Evolutionary conservation across 257 asterid species (phyloP), one percentile per base, ranked within the genome.

Genomic region (Plantago major): DNA sequence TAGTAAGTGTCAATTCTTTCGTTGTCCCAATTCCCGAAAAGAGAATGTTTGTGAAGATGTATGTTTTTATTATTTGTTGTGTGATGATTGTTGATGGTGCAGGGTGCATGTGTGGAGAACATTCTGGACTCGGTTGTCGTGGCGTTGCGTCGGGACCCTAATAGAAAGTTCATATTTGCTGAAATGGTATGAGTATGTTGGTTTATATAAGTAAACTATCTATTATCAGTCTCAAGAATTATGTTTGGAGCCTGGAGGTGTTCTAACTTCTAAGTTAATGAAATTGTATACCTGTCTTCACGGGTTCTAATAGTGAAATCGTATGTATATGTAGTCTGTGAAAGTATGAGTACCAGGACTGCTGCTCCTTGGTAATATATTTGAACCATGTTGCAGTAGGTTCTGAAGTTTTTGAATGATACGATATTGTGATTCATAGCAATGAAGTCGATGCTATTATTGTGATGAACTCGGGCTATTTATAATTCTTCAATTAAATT

Each of bases 31-130:
- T 22, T 22, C 14, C 38, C 42, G 9, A 11, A 22, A 53, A 19
- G 11, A 7, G 40, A 33, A 33, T 33, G 7, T 33, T 33, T 5
- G 5, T 33, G 40, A 51, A 52, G 11, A 26, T 6, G 42, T 26
- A 9, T 22, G 10, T 53, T 53, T 11, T 37, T 57, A 10, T 0
- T 28, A 3, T 18, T 5, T 73, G 45, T 15, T 65, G 46, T 37
- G 47, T 60, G 64, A 40, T 60, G 47, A 55, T 73, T 72, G 62
- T 50, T 73, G 65, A 18, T 79, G 40, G 40, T 33, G 76, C 80
- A 84, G 97, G 93, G 85, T 43, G 95, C 97, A 0, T 87, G 95
- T 73, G 97, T 90, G 67, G 90, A 90, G 56, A 83, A 85, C 71
- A 72, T 71, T 64, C 85, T 90, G 76, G 96, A 87, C 68, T 87